phyloP scores from a whole-genome alignment of 495 filamentous ascomycete species.

The Aspergillus wentii region DNA sequence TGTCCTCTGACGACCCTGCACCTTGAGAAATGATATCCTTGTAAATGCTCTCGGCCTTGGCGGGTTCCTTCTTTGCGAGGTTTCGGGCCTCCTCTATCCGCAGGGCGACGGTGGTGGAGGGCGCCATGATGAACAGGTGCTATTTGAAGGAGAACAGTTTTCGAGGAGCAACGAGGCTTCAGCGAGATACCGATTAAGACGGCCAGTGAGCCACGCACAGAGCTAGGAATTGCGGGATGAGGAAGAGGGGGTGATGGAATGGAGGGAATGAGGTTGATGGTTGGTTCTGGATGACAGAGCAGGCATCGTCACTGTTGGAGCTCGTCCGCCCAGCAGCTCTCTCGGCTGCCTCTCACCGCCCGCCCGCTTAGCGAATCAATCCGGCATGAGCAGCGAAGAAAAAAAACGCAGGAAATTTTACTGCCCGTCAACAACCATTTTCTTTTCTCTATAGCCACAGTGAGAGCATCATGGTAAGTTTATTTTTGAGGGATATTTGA shows the following conservation, averaged over 20 bases:
- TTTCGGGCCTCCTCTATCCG: conserved; percentile 81
- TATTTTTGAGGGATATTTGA: neutral
- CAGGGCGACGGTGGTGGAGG: conserved; percentile 45
- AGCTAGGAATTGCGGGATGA: neutral
- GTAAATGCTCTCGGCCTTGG: conserved; percentile 77
- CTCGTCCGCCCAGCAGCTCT: too few species aligned
- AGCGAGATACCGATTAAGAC: neutral
- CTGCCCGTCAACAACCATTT: neutral
- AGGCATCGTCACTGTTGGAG: conserved; percentile 5
- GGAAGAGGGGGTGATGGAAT: neutral
- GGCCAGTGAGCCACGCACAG: too few species aligned
- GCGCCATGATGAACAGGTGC: conserved; percentile 38
- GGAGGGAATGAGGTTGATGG: neutral
- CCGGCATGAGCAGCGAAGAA: conserved; percentile 8
- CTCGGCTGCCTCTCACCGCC: conserved; percentile 15
- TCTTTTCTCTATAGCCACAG: neutral
- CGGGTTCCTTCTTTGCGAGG: conserved; percentile 69
- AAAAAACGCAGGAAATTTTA: conserved; percentile 6
- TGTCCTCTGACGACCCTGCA: conserved; percentile 80
- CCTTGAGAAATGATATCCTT: conserved; percentile 82
- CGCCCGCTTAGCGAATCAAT: conserved; percentile 12
- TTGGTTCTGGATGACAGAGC: too few species aligned
- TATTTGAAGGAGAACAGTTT: neutral
- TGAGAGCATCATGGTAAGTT: conserved; percentile 18
- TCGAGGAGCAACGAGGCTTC: conserved; percentile 1